A percentile compares a stretch with the other conserved stretches of the same genome.
Evolutionary conservation across 495 filamentous ascomycete genomes (phyloP).

Genomic region (Tuber microsphaerosporum): DNA sequence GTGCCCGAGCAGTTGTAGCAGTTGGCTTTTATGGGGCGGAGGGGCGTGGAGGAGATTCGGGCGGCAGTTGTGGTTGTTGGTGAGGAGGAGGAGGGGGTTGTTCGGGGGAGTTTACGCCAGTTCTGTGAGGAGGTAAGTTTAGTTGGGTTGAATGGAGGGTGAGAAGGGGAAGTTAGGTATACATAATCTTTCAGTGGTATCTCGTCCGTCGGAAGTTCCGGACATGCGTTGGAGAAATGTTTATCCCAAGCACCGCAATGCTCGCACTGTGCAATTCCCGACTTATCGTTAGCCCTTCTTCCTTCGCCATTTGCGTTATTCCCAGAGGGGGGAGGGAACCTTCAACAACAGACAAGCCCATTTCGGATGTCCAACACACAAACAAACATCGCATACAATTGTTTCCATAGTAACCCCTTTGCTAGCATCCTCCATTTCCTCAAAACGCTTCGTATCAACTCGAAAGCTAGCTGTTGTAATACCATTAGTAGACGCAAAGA

Average conservation of each 20-base stretch:
- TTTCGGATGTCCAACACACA: neutral
- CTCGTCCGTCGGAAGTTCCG: slow-evolving; percentile 13
- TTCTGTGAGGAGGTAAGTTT: slow-evolving; percentile 12
- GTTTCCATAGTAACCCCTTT: neutral
- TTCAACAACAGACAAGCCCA: neutral
- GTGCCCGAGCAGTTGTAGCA: slow-evolving; percentile 36
- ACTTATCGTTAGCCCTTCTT: slow-evolving; percentile 1
- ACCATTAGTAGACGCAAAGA: slow-evolving; percentile 15
- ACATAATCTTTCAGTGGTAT: slow-evolving; percentile 22
- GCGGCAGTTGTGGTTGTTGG: slow-evolving; percentile 8
- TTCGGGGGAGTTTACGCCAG: slow-evolving; percentile 28
- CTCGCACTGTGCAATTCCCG: slow-evolving; percentile 26
- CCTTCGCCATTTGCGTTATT: neutral
- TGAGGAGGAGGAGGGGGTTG: slow-evolving; percentile 10
- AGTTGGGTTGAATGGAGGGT: slow-evolving; percentile 2
- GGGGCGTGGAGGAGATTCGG: slow-evolving; percentile 10
- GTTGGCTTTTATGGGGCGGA: slow-evolving; percentile 1
- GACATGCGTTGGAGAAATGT: slow-evolving; percentile 40
- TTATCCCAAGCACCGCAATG: slow-evolving; percentile 35
- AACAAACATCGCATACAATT: neutral
- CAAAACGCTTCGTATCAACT: neutral
- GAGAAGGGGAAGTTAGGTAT: slow-evolving; percentile 7
- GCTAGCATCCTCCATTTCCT: neutral
- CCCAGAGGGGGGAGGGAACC: neutral
- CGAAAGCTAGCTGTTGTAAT: neutral